Evolutionary conservation across 2,329 filamentous ascomycete species (phyloP), one percentile per base, ranked within the genome.

Genomic region (Monilinia vaccinii-corymbosi): DNA sequence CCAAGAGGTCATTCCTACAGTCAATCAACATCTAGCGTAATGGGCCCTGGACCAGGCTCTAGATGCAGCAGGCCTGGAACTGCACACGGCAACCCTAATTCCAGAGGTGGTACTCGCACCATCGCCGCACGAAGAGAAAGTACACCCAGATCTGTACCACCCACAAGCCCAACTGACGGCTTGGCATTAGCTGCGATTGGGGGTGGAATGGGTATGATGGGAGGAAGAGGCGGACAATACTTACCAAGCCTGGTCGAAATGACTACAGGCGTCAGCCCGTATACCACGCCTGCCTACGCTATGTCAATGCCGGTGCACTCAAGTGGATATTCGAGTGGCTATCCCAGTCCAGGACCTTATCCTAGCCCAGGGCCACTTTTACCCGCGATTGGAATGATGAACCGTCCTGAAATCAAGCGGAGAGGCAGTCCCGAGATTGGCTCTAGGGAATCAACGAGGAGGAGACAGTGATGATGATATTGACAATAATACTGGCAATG

Each of bases 201-300:
- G 21, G 59, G 65, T 42, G 66, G 66, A 14, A 64, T 66, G 58
- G 48, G 56, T 2, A 66, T 67, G 60, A 66, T 67, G 62, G 68
- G 62, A 56, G 64, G 67, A 53, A 62, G 67, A 53, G 68, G 67
- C 8, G 60, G 61, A 4, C 65, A 65, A 56, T 74, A 80, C 63
- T 73, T 87, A n/a, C 84, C 84, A 1, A 79, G 82, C 55, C 76
- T 87, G 18, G 79, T 81, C 40, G 83, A 87, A 69, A 76, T 87
- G 66, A 86, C 84, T 2, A 86, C 83, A 0, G 83, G 84, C 14
- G 75, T 85, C 36, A 83, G 79, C 64, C 81, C 82, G 0, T 86
- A 85, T 69, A 80, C 75, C 64, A 80, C 80, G n/a, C 79, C 80
- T 44, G 79, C 80, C 0, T 82, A 81, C 67, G 77, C 78, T 9